A percentile compares a stretch with the other conserved stretches of the same genome.
Conservation (phyloP, 83 land plant species). For the Picea abies region DNA sequence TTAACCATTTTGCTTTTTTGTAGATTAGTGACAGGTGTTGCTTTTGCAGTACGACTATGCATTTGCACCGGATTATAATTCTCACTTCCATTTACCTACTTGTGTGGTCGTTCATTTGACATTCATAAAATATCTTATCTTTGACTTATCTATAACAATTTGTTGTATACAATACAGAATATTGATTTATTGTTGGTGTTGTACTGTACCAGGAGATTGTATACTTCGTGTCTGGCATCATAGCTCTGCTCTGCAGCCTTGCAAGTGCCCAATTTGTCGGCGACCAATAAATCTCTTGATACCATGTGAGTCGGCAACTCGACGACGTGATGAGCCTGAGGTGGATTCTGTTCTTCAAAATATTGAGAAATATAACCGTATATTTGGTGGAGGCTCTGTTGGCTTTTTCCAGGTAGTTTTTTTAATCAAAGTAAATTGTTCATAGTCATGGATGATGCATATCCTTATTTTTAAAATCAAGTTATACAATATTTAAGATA, state of each 20-base stretch:
- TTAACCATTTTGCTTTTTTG: too few species aligned
- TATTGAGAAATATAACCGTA: slow-evolving; percentile 78
- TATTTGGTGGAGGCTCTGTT: slow-evolving; percentile 70
- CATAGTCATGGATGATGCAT: too few species aligned
- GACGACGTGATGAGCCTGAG: slow-evolving; percentile 43
- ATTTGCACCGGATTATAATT: too few species aligned
- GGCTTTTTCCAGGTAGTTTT: slow-evolving; percentile 68
- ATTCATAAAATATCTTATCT: too few species aligned
- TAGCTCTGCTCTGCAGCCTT: slow-evolving; percentile 80
- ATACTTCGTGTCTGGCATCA: slow-evolving; percentile 90
- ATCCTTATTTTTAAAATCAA: too few species aligned
- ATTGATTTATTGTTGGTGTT: too few species aligned
- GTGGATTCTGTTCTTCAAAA: slow-evolving; percentile 41
- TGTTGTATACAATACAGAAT: too few species aligned
- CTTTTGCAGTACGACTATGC: too few species aligned
- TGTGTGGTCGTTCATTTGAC: too few species aligned
- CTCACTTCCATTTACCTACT: too few species aligned
- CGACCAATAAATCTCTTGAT: slow-evolving; percentile 81
- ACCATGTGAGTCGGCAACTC: slow-evolving; percentile 48
- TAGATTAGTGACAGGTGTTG: too few species aligned
- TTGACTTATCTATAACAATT: background rate
- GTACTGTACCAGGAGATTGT: slow-evolving; percentile 55
- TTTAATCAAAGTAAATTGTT: background rate
- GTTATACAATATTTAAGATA: background rate
- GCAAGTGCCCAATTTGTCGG: slow-evolving; percentile 95